phyloP scores from a whole-genome alignment of 2,329 filamentous ascomycete species.

The Lanzia echinophila region DNA sequence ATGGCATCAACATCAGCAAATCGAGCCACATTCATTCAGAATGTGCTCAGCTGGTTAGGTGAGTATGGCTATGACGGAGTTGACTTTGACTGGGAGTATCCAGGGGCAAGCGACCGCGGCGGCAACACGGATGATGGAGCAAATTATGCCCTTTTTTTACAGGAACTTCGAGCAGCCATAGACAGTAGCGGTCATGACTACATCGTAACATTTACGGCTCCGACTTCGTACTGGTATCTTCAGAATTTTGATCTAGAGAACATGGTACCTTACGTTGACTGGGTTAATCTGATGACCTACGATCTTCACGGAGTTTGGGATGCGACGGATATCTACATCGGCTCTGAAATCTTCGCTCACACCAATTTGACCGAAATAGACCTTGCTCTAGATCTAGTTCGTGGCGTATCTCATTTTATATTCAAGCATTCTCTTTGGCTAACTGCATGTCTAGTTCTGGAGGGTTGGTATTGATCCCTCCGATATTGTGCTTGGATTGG shows the following conservation, averaged over 20 bases:
- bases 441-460: too few relatives aligned
- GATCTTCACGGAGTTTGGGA: slow-evolving; percentile 29
- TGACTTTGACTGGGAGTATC: slow-evolving; percentile 5
- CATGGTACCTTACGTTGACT: neutral
- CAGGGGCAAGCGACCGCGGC: slow-evolving; percentile 31
- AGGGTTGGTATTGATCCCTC: slow-evolving; percentile 35
- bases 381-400: slow-evolving; percentile 34
- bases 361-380: slow-evolving; percentile 44
- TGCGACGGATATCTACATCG: slow-evolving; percentile 19
- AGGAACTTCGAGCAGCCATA: neutral
- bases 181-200: neutral
- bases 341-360: slow-evolving; percentile 32
- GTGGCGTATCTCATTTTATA: too few relatives aligned
- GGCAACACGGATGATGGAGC: slow-evolving; percentile 33
- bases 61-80: neutral
- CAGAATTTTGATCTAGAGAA: neutral
- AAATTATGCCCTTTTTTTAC: slow-evolving; percentile 29
- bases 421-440: too few relatives aligned
- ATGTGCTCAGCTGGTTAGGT: neutral
- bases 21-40: neutral
- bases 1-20: neutral
- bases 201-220: neutral
- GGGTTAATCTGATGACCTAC: neutral
- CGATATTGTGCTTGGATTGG: slow-evolving; percentile 39
- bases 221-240: neutral